Conservation (phyloP, 2,329 filamentous ascomycete species). For the Hypoxylon sp. region DNA sequence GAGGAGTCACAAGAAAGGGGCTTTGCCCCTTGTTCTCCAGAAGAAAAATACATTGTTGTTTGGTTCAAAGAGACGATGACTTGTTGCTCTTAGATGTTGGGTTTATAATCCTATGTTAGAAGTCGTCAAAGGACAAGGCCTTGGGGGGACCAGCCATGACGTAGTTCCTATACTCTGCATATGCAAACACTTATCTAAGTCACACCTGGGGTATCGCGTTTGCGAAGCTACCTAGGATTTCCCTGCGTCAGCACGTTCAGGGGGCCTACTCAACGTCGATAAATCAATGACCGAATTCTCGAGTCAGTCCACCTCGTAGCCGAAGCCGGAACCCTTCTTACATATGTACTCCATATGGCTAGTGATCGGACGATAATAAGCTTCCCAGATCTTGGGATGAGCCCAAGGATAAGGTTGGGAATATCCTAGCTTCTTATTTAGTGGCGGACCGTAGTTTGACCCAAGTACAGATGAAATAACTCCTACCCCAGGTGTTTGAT, state of each 20-base stretch:
- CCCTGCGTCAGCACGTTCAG: background rate
- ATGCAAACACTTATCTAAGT: background rate
- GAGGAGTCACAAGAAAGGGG: constrained; percentile 20
- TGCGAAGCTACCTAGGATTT: background rate
- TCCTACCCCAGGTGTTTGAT: no score
- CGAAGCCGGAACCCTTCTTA: background rate
- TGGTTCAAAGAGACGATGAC: constrained; percentile 6
- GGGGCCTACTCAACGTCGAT: background rate
- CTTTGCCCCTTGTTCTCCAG: background rate
- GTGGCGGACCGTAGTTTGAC: background rate
- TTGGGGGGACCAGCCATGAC: background rate
- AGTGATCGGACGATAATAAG: background rate
- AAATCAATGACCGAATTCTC: background rate
- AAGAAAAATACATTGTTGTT: constrained; percentile 32
- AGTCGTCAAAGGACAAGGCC: constrained; percentile 5
- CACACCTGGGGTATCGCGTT: background rate
- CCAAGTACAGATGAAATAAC: background rate
- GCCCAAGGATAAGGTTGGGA: background rate
- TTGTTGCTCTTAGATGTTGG: constrained; percentile 9
- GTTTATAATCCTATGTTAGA: constrained; percentile 4
- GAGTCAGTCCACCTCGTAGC: background rate
- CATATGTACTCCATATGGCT: background rate
- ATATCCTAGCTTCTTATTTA: background rate
- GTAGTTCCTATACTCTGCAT: background rate
- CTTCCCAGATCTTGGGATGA: background rate